phyloP scores from a whole-genome alignment of 768 basidiomycete genomes.

The Mycena galopus region DNA sequence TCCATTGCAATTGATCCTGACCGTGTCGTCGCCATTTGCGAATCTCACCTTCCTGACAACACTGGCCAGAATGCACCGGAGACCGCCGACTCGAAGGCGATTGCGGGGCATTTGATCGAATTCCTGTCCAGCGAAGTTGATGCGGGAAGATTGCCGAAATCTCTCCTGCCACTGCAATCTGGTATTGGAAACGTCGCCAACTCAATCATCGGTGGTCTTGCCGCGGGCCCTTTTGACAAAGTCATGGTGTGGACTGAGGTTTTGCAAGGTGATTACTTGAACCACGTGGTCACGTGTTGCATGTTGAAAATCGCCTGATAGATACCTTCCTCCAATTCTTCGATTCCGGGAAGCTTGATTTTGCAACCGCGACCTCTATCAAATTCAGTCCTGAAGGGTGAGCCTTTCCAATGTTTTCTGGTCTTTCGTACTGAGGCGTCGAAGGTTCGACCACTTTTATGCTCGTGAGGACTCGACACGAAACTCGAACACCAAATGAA shows the following conservation, averaged over 20 bases:
- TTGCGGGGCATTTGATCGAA: constrained; percentile 59
- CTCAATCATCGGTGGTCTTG: constrained; percentile 62
- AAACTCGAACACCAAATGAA: not conserved
- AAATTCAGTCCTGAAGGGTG: constrained; percentile 60
- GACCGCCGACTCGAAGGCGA: constrained; percentile 57
- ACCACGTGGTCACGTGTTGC: not conserved
- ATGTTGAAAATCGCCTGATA: constrained; percentile 15
- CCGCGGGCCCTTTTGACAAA: constrained; percentile 61
- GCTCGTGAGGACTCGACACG: constrained; percentile 45
- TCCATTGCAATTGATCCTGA: constrained; percentile 64
- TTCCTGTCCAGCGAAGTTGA: constrained; percentile 58
- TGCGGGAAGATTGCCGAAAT: constrained; percentile 56
- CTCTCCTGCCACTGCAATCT: constrained; percentile 59
- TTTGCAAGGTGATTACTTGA: constrained; percentile 49
- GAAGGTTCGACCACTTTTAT: constrained; percentile 62
- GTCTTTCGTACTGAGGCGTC: not conserved
- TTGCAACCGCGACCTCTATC: constrained; percentile 63
- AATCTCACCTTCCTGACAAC: constrained; percentile 57
- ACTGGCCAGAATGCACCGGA: constrained; percentile 60
- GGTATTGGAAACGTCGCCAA: constrained; percentile 66
- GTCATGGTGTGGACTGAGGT: constrained; percentile 67
- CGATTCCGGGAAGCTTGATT: constrained; percentile 59
- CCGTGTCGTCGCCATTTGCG: constrained; percentile 60
- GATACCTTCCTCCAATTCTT: constrained; percentile 62
- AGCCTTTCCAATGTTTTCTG: constrained; percentile 1